A percentile compares a stretch with the other conserved stretches of the same genome.
These are phyloP conservation scores for Phytophthora agathidicida DNA, from an alignment of 352 stramenopile species.

Conservation along the genomic window DNA sequence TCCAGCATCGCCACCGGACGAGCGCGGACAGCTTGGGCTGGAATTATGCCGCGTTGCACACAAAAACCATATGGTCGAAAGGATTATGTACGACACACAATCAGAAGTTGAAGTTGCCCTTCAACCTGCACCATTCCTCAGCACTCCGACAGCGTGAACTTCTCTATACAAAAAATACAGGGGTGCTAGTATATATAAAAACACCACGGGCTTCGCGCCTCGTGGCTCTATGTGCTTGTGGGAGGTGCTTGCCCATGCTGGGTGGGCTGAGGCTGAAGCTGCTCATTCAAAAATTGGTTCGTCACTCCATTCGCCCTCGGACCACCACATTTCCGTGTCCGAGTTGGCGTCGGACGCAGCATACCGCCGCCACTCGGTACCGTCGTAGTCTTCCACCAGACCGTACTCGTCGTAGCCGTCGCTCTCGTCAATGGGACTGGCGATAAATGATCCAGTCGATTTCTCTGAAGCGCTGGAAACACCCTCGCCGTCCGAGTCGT, in stretches of 20 bases:
- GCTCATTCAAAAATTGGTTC: constrained; percentile 22
- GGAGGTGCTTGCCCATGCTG: no score
- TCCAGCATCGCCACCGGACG: constrained; percentile 67
- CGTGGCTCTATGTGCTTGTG: constrained; percentile 12
- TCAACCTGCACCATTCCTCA: no score
- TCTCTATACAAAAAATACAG: constrained; percentile 13
- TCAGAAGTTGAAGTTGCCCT: constrained; percentile 20
- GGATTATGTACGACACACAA: constrained; percentile 1
- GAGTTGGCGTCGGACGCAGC: constrained; percentile 28
- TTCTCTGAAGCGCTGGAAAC: constrained; percentile 13
- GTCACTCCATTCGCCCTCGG: constrained; percentile 36
- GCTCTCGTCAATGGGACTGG: constrained; percentile 29
- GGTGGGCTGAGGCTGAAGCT: neutral
- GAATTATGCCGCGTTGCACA: constrained; percentile 13
- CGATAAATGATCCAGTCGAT: neutral
- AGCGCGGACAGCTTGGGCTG: neutral
- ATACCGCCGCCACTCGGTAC: constrained; percentile 24
- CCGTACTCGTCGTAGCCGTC: constrained; percentile 44
- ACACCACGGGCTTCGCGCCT: neutral
- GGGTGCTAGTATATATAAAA: constrained; percentile 11
- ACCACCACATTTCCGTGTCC: constrained; percentile 35
- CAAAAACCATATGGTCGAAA: constrained; percentile 12
- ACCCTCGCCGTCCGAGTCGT: constrained; percentile 41
- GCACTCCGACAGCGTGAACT: no score
- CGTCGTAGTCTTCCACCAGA: constrained; percentile 33